Evolutionary conservation across 2,329 filamentous ascomycete genomes (phyloP), one percentile per base, ranked within the genome.

Genomic region (Trichophyton benhamiae): DNA sequence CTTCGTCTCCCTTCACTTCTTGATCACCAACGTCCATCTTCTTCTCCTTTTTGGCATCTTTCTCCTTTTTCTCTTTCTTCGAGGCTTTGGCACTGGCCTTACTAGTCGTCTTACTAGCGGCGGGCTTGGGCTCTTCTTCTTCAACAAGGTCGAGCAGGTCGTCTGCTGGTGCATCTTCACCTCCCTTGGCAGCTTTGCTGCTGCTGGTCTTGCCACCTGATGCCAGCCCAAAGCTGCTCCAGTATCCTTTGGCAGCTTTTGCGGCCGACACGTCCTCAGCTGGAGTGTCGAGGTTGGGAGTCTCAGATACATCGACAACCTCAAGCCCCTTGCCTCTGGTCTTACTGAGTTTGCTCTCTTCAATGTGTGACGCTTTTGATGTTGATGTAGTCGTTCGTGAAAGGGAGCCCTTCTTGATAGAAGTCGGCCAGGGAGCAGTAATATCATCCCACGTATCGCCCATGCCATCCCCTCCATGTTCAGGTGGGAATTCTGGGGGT

Each of bases 121-220:
- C 55, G 11, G 33, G 33, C 17, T 58, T 58, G 55, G 55, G 55
- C 55, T 58, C 22, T 44, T 57, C 20, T 30, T 58, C 55, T 13
- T 41, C 41, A 6, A 25, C 55, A 9, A 58, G 27, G n/a, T 44
- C 55, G 9, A 58, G 55, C 55, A 58, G 55, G 55, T 58, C 55
- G 13, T 41, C 33, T 30, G 33, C 41, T n/a, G 33, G 33, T 38
- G 9, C 55, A 30, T 38, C 55, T 64, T 42, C 49, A 68, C 67
- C 61, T 66, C 64, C 67, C 66, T 74, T 61, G 67, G 74, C 59
- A 11, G 33, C 33, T 74, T 72, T 57, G 74, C 27, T 30, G 27
- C 72, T 55, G 77, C 76, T 77, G 63, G 70, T 69, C 65, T 78
- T 79, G 38, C 73, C 66, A 38, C 73, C 68, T 5, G 74, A 68